Evolutionary conservation across 1,284 basidiomycete genomes (phyloP).

Genomic region (Austropuccinia psidii): DNA sequence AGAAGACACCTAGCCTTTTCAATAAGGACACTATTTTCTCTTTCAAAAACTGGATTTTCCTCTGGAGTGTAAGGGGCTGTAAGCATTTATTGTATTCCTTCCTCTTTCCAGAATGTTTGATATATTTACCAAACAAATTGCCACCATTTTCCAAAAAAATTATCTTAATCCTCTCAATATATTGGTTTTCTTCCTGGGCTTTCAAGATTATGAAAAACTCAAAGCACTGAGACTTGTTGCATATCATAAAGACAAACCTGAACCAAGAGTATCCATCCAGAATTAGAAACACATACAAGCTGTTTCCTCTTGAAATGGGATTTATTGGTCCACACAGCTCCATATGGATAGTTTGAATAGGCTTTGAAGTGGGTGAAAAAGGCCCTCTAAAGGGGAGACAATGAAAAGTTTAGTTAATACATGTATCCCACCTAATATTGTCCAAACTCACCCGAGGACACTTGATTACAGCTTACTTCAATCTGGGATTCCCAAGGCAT

Average conservation of each 20-base stretch:
- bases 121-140: neutral
- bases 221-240: neutral
- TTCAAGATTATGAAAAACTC: neutral
- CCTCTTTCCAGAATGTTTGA: too few relatives aligned
- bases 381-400: neutral
- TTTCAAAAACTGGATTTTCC: conserved; percentile 8
- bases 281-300: conserved; percentile 6
- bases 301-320: neutral
- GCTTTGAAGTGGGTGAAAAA: neutral
- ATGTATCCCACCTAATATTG: neutral
- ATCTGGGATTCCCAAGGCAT: too few relatives aligned
- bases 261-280: neutral
- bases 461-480: too few relatives aligned
- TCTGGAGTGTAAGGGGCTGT: conserved; percentile 16
- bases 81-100: neutral
- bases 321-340: conserved; percentile 20
- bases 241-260: neutral
- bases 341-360: conserved; percentile 3
- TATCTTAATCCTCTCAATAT: neutral
- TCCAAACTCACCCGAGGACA: too few relatives aligned
- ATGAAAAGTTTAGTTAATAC: neutral
- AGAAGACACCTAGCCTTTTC: neutral
- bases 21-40: neutral
- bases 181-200: neutral
- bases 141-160: conserved; percentile 16